Base-by-base conservation (phyloP, 345 rosid species). In the Excoecaria cochinchinensis region DNA sequence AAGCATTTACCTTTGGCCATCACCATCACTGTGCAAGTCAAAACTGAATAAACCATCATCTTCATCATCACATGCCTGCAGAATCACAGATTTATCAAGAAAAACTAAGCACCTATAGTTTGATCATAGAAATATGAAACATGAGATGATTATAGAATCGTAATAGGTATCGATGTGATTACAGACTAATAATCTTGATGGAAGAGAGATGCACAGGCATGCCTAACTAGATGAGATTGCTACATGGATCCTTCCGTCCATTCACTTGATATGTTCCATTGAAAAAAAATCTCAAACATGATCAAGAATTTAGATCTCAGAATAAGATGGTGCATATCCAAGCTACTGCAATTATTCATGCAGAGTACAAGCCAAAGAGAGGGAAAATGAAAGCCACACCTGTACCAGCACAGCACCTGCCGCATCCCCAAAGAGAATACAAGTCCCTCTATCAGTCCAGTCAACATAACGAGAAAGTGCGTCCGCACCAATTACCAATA, bases 321-420 rank as follows among this genome's bases (percentile, higher is more conserved):
- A 72, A 25, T 58, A 59, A 16, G 36, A 19, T 15, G 56, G 62
- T 22, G 51, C 63, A 40, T 53, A 8, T 55, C 15, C 13, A 6
- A 22, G 69, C 72, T 1, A 52, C 51, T 50, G 4, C 7, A 5
- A 73, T 22, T 7, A 65, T 5, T n/a, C 12, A 16, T 53, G 14
- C 55, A 62, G 40, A 51, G 4, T 21, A 6, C 8, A 17, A 9
- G 5, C 19, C 16, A 53, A 17, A 70, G 15, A 31, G 39, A 74
- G 36, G 8, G 46, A 11, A 73, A 17, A 66, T 56, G 67, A 11
- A 4, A 74, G 3, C 13, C 62, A 57, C 84, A 91, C 99, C 96
- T 95, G 98, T 72, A 95, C 82, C n/a, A 95, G 75, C 36, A 95
- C 96, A 46, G 99, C 99, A 65, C 98, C 99, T 11, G 97, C 99